Evolutionary conservation across 345 rosid species (phyloP).

Genomic region (Rhodamnia argentea): DNA sequence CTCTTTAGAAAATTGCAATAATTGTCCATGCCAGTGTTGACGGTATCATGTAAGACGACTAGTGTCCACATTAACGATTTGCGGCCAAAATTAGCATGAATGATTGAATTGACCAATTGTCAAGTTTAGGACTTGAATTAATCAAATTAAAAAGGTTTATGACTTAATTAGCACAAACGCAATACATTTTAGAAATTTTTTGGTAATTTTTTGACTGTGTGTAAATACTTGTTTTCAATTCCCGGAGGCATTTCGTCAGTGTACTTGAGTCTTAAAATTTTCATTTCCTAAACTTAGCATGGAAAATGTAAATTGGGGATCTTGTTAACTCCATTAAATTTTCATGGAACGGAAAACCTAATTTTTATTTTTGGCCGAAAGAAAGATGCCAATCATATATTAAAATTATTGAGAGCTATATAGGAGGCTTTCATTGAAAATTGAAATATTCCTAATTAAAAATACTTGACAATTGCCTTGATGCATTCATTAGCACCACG

Average conservation of each 20-base stretch:
- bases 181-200: too few relatives aligned
- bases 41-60: too few relatives aligned
- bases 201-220: background rate
- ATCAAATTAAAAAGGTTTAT: too few relatives aligned
- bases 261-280: background rate
- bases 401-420: too few relatives aligned
- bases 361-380: background rate
- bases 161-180: too few relatives aligned
- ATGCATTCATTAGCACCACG: rapidly evolving
- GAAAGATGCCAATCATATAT: too few relatives aligned
- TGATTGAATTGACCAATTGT: too few relatives aligned
- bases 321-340: background rate
- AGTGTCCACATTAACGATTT: too few relatives aligned
- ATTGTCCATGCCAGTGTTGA: too few relatives aligned
- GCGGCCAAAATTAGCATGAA: too few relatives aligned
- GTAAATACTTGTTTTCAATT: background rate
- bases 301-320: background rate
- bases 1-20: too few relatives aligned
- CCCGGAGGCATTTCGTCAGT: background rate
- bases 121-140: too few relatives aligned
- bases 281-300: background rate
- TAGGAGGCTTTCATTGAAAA: background rate
- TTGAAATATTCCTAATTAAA: background rate
- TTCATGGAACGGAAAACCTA: background rate
- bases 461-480: background rate